These are phyloP conservation scores for Debaryomyces maramus DNA, from an alignment of 805 yeast genomes.

Conservation along the genomic window DNA sequence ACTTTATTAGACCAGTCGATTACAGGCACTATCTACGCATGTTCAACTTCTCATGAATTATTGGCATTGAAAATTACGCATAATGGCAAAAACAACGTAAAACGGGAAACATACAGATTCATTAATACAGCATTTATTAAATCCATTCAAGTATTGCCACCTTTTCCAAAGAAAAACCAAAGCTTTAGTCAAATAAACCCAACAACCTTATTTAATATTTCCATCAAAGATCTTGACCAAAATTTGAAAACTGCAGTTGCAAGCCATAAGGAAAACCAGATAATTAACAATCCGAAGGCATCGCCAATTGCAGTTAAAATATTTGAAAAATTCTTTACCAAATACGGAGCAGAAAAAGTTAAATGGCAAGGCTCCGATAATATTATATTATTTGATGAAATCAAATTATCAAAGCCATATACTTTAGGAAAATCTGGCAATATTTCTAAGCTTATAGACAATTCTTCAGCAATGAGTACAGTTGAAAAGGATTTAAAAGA, in stretches of 20 bases:
- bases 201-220: constrained; percentile 16
- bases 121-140: constrained; percentile 61
- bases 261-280: constrained; percentile 23
- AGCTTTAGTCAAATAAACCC: background rate
- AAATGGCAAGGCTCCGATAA: constrained; percentile 33
- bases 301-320: constrained; percentile 15
- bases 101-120: constrained; percentile 42
- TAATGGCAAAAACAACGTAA: constrained; percentile 12
- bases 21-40: constrained; percentile 65
- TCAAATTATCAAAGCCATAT: constrained; percentile 40
- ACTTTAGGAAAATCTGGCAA: constrained; percentile 30
- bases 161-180: constrained; percentile 13
- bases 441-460: constrained; percentile 17
- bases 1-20: constrained; percentile 58
- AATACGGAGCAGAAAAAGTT: constrained; percentile 25
- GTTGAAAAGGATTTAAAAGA: constrained; percentile 26
- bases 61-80: constrained; percentile 32
- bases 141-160: constrained; percentile 41
- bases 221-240: constrained; percentile 20
- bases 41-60: constrained; percentile 50
- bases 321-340: constrained; percentile 17
- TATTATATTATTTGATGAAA: constrained; percentile 36
- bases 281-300: constrained; percentile 15
- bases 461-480: constrained; percentile 19
- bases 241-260: constrained; percentile 17